Conservation (phyloP, 2,329 filamentous ascomycete genomes). For the Cordyceps militaris region DNA sequence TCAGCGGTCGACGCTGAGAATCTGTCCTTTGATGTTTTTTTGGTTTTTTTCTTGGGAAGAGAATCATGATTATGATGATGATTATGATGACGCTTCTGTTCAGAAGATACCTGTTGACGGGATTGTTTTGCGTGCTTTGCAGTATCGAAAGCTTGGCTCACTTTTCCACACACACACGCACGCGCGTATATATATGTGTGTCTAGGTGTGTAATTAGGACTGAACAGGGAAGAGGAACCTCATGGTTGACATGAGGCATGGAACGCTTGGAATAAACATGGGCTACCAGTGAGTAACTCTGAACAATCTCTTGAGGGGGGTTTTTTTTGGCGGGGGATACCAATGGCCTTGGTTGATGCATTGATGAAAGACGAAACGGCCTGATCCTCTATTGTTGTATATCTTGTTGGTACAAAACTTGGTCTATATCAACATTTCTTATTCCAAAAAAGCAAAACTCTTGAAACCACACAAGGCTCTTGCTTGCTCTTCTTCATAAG, state of each 20-base stretch:
- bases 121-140: not conserved
- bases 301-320: too few relatives aligned
- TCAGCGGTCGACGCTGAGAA: constrained; percentile 51
- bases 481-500: not conserved
- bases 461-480: not conserved
- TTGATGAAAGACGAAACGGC: not conserved
- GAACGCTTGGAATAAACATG: too few relatives aligned
- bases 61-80: not conserved
- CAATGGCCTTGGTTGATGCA: not conserved
- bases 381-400: too few relatives aligned
- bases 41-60: not conserved
- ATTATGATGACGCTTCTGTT: not conserved
- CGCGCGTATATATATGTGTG: too few relatives aligned
- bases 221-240: too few relatives aligned
- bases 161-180: not conserved
- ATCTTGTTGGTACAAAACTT: not conserved
- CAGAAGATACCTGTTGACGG: not conserved
- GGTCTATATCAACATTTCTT: not conserved
- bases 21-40: not conserved
- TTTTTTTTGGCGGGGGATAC: not conserved
- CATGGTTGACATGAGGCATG: too few relatives aligned
- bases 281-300: too few relatives aligned
- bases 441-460: not conserved
- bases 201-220: too few relatives aligned
- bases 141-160: not conserved